A percentile compares a stretch with the other conserved stretches of the same genome.
These are phyloP conservation scores for Cytospora piceae DNA, from an alignment of 2,329 filamentous ascomycete genomes.

Conservation along the genomic window DNA sequence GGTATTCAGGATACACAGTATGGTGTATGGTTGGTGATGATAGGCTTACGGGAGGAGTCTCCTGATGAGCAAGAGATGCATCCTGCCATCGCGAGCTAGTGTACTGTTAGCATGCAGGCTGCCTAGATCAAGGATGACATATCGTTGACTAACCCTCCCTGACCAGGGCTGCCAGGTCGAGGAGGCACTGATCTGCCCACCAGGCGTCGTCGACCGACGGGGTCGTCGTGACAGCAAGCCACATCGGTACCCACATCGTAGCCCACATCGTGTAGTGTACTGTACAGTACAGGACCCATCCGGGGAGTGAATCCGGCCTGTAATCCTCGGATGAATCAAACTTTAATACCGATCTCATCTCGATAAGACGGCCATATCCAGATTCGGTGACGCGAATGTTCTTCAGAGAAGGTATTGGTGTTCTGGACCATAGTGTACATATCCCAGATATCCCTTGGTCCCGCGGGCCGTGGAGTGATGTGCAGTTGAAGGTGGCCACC, in stretches of 20 bases:
- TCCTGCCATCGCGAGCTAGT: neutral
- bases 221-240: slow-evolving; percentile 1
- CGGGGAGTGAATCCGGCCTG: slow-evolving; percentile 11
- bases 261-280: neutral
- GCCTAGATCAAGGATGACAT: slow-evolving; percentile 22
- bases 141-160: neutral
- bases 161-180: neutral
- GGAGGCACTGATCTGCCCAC: neutral
- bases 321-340: neutral
- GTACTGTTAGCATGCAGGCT: neutral
- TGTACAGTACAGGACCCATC: neutral
- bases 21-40: neutral
- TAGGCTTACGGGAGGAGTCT: slow-evolving; percentile 11
- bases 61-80: slow-evolving; percentile 4
- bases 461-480: neutral
- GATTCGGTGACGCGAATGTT: neutral
- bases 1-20: neutral
- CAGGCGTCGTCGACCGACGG: neutral
- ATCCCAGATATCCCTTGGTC: neutral
- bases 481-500: neutral
- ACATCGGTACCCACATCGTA: neutral
- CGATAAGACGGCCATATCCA: neutral
- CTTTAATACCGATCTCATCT: neutral
- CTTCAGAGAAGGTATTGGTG: neutral
- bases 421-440: neutral